Evolutionary conservation across 75 land plant genomes (phyloP).

Genomic region (Picea sitchensis): DNA sequence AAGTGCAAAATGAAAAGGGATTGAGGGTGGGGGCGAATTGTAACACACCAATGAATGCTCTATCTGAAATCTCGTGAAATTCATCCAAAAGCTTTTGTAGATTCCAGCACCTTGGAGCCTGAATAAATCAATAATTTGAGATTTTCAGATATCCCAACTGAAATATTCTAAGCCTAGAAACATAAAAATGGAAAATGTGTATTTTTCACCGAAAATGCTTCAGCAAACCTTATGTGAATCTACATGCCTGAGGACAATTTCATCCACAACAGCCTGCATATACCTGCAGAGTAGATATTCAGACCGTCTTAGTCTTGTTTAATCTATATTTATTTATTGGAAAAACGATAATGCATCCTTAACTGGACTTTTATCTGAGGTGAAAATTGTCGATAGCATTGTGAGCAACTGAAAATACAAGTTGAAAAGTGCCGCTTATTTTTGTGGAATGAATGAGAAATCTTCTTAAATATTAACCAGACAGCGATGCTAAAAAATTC

Average conservation of each 20-base stretch:
- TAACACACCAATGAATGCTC: constrained; percentile 37
- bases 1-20: not conserved
- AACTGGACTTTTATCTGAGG: not conserved
- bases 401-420: not conserved
- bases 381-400: not conserved
- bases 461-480: not conserved
- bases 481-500: not conserved
- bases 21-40: not conserved
- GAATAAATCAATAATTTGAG: constrained; percentile 7
- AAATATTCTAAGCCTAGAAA: not conserved
- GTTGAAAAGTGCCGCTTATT: not conserved
- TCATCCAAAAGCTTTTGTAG: constrained; percentile 64
- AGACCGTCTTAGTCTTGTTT: not conserved
- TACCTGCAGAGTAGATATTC: constrained; percentile 45
- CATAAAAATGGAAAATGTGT: not conserved
- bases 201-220: not conserved
- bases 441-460: not conserved
- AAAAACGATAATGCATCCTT: not conserved
- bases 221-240: constrained; percentile 58
- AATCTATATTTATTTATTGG: not conserved
- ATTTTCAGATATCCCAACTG: not conserved
- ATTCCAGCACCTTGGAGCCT: constrained; percentile 84
- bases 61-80: constrained; percentile 42
- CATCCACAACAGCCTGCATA: constrained; percentile 98
- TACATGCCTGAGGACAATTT: constrained; percentile 64